Percentiles rank a stretch among this genome's conserved stretches.
Evolutionary conservation across 2,329 filamentous ascomycete genomes (phyloP).

Genomic region (Davidsoniella eucalypti): DNA sequence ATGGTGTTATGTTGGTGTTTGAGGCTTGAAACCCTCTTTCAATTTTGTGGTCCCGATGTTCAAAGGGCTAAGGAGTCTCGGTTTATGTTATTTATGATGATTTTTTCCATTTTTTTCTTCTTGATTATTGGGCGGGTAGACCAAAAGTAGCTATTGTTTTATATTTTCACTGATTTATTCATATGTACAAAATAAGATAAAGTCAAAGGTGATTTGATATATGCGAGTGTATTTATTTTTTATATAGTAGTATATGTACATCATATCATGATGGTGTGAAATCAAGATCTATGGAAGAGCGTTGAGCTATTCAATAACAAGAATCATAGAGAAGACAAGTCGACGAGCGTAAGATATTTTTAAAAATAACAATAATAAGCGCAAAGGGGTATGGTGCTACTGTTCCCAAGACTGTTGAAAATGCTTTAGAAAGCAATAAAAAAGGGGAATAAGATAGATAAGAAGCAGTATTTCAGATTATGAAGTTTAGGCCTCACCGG

Average conservation of each 20-base stretch:
- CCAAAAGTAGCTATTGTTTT: constrained; percentile 1
- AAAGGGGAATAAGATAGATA: background rate
- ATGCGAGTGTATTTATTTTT: background rate
- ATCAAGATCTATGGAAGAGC: no score
- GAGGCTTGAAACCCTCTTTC: constrained; percentile 27
- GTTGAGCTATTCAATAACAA: background rate
- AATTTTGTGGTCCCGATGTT: no score
- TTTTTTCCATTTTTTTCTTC: constrained; percentile 1
- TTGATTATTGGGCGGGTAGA: constrained; percentile 3
- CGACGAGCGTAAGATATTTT: background rate
- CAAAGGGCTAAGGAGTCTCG: no score
- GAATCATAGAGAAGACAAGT: background rate
- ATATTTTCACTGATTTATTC: constrained; percentile 5
- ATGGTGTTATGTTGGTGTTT: constrained; percentile 54
- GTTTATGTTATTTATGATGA: background rate
- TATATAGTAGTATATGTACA: no score
- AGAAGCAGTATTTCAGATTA: background rate
- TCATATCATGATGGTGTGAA: no score
- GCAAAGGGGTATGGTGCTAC: background rate
- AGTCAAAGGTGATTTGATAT: background rate
- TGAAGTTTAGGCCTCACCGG: constrained; percentile 16
- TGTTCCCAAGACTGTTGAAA: constrained; percentile 4
- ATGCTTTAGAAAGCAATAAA: constrained; percentile 1
- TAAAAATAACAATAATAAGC: background rate
- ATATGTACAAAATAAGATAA: constrained; percentile 8